Evolutionary conservation across 768 basidiomycete genomes (phyloP).

Genomic region (Lactifluus piperatus): DNA sequence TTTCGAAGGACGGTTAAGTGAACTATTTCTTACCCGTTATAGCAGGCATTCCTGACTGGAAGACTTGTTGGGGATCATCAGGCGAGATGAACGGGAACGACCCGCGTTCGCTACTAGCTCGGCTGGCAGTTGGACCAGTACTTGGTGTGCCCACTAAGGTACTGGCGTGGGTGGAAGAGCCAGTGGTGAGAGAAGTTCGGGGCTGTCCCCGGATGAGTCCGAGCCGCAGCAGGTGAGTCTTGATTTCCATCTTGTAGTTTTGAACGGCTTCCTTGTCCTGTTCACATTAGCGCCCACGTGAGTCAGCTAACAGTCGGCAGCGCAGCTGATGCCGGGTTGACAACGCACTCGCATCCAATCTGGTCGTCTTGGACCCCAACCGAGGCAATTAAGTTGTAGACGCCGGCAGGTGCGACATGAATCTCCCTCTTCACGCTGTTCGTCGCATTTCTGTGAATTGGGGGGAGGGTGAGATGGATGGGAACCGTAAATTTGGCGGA

Average conservation of each 20-base stretch:
- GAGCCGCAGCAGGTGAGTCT: slow-evolving; percentile 65
- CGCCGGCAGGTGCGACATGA: slow-evolving; percentile 77
- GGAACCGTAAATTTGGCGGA: slow-evolving; percentile 25
- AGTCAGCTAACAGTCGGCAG: slow-evolving; percentile 14
- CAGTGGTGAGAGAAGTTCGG: slow-evolving; percentile 41
- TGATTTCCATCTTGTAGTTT: slow-evolving; percentile 76
- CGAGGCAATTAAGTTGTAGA: slow-evolving; percentile 72
- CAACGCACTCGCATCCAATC: slow-evolving; percentile 76
- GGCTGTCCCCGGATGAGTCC: slow-evolving; percentile 81
- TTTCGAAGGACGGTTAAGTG: slow-evolving; percentile 1
- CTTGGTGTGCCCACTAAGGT: background rate
- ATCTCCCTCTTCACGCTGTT: slow-evolving; percentile 63
- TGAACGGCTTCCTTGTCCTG: slow-evolving; percentile 81
- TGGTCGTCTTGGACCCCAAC: slow-evolving; percentile 79
- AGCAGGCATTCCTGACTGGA: slow-evolving; percentile 16
- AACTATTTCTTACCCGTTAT: slow-evolving; percentile 12
- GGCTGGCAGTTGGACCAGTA: background rate
- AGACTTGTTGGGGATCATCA: slow-evolving; percentile 7
- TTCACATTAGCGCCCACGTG: slow-evolving; percentile 19
- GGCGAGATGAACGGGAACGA: slow-evolving; percentile 10
- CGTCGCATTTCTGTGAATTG: slow-evolving; percentile 70
- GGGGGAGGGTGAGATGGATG: too few relatives aligned
- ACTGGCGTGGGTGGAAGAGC: slow-evolving; percentile 26
- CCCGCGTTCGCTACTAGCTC: slow-evolving; percentile 8
- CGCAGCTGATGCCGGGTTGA: background rate